Evolutionary conservation across 108 stramenopile species (phyloP).

Genomic region (Conticribra guillardii): DNA sequence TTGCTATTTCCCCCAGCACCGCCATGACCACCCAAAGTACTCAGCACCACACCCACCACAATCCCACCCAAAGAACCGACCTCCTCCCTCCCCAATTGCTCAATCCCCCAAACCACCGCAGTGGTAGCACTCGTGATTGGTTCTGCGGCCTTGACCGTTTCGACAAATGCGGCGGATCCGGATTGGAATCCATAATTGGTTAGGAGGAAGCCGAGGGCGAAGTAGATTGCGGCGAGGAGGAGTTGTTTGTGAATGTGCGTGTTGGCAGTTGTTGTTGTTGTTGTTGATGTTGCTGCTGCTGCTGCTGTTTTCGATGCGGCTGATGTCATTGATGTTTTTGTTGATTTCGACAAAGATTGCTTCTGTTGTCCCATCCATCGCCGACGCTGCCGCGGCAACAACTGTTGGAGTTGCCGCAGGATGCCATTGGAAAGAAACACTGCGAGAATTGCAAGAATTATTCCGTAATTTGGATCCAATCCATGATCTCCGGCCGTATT

Average conservation of each 20-base stretch:
- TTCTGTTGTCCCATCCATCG: no score
- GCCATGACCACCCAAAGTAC: conserved; percentile 67
- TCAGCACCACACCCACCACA: conserved; percentile 69
- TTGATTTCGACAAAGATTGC: no score
- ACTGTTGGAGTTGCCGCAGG: no score
- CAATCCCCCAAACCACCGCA: conserved; percentile 74
- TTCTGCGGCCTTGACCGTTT: conserved; percentile 89
- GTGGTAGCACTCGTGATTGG: conserved; percentile 76
- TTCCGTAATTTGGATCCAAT: no score
- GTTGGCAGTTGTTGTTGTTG: neutral
- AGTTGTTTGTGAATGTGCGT: conserved; percentile 37
- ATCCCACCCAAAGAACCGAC: conserved; percentile 56
- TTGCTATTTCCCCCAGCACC: neutral
- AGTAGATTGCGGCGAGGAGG: conserved; percentile 59
- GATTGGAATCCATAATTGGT: conserved; percentile 72
- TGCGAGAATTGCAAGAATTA: no score
- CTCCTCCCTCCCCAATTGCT: conserved; percentile 58
- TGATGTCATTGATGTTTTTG: no score
- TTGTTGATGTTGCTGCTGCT: conserved; percentile 4
- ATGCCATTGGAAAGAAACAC: no score
- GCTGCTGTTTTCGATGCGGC: no score
- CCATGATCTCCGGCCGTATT: no score
- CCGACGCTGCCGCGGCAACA: no score
- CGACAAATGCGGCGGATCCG: conserved; percentile 78
- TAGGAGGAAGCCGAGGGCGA: conserved; percentile 68